These are phyloP conservation scores for Lactifluus volemus DNA, from an alignment of 768 basidiomycete genomes.

Conservation along the genomic window DNA sequence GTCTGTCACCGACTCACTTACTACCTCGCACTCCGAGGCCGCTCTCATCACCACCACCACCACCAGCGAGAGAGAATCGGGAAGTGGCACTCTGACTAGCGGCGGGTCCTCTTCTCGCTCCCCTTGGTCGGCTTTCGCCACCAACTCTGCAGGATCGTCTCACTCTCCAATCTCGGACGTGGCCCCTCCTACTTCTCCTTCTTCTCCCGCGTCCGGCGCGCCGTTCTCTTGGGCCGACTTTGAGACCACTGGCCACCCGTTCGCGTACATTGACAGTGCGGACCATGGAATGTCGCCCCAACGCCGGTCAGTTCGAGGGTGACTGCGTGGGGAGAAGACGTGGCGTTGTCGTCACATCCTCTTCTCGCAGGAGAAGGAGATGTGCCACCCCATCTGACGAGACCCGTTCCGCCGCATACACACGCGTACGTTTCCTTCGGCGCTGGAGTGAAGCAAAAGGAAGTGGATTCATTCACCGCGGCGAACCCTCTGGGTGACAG, in stretches of 20 bases:
- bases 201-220: background rate
- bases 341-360: slow-evolving; percentile 19
- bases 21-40: background rate
- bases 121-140: slow-evolving; percentile 16
- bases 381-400: slow-evolving; percentile 30
- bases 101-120: background rate
- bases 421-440: slow-evolving; percentile 83
- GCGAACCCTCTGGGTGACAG: slow-evolving; percentile 56
- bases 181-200: too few species aligned
- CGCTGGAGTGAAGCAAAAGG: slow-evolving; percentile 77
- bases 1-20: background rate
- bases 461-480: slow-evolving; percentile 71
- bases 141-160: slow-evolving; percentile 1
- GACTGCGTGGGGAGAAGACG: background rate
- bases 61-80: background rate
- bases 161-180: background rate
- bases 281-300: background rate
- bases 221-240: background rate
- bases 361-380: slow-evolving; percentile 25
- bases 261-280: slow-evolving; percentile 19
- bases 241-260: slow-evolving; percentile 19
- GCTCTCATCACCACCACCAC: background rate
- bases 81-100: background rate
- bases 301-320: background rate
- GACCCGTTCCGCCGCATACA: slow-evolving; percentile 48